A percentile compares a stretch with the other conserved stretches of the same genome.
phyloP scores from a whole-genome alignment of 202 grass and related monocot genomes.

The Zizania palustris region DNA sequence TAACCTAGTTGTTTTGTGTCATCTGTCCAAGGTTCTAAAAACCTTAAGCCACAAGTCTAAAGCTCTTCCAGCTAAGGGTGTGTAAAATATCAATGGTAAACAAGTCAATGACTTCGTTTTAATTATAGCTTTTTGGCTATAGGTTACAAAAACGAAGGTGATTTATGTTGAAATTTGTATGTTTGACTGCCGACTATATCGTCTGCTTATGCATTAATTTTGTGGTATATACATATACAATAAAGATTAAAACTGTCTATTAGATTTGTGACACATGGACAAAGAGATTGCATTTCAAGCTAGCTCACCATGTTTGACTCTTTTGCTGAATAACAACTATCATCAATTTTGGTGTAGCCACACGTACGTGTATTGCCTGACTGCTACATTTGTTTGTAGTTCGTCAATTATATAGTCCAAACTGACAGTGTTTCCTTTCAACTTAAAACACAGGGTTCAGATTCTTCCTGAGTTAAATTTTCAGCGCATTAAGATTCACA shows the following conservation, averaged over 20 bases:
- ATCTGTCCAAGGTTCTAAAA: constrained; percentile 24
- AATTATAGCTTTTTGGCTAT: background rate
- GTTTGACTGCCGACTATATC: background rate
- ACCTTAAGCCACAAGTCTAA: background rate
- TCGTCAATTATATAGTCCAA: background rate
- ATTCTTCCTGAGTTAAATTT: background rate
- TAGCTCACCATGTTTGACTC: constrained; percentile 7
- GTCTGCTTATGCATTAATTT: background rate
- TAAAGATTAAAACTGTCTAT: background rate
- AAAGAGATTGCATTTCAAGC: background rate
- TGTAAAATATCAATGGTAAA: background rate
- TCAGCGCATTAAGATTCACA: background rate
- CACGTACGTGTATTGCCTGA: background rate
- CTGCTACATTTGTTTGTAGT: background rate
- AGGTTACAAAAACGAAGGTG: background rate
- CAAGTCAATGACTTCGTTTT: background rate
- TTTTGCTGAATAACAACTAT: background rate
- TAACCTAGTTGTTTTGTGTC: constrained; percentile 35
- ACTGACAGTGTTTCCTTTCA: background rate
- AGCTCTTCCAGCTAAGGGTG: background rate
- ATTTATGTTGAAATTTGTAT: background rate
- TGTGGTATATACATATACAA: background rate
- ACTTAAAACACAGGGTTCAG: background rate
- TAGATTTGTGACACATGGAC: background rate
- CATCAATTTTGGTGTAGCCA: background rate